Evolutionary conservation across 805 yeast genomes (phyloP), one percentile per base, ranked within the genome.

Genomic region (Pichia cephalocereana): DNA sequence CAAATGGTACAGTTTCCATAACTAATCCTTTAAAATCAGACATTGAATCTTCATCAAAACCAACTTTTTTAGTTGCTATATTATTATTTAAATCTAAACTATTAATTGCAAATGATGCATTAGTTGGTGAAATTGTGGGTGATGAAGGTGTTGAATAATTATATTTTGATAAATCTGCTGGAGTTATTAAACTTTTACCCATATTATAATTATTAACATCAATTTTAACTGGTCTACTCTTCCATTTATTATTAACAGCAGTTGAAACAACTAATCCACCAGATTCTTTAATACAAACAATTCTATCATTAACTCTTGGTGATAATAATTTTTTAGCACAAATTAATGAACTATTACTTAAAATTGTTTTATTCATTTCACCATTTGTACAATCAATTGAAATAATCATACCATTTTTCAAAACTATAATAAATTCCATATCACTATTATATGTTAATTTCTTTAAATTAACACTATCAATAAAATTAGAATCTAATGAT

Each of bases 301-400:
- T 65, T 52, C 90, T 70, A 60, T 86, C 93, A 57, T 79, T 82
- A 27, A 86, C 82, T 59, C 93, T 71, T 6, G 95, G 87, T 0
- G 95, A 82, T 2, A 74, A 60, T 11, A 87, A 61, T 51, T 76
- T 75, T 45, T 74, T 75, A 47, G 82, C 81, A 2, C 79, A 69
- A 1, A 70, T 67, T n/a, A 83, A 57, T 19, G 67, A 60, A 1
- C 60, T 51, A 15, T 55, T 46, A 2, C 69, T 61, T 11, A 73
- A 39, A n/a, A 54, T 48, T 8, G 68, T 61, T 40, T 61, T 64
- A n/a, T 57, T 66, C 9, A 72, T 45, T 0, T 66, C 52, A 3
- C 84, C 83, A 53, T 70, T 74, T 28, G 62, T 61, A 58, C 84
- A 77, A 11, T 77, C 67, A 23, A 80, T 64, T 2, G 74, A 69